Conservation (phyloP, 768 basidiomycete genomes). For the Sistotremastrum suecicum region DNA sequence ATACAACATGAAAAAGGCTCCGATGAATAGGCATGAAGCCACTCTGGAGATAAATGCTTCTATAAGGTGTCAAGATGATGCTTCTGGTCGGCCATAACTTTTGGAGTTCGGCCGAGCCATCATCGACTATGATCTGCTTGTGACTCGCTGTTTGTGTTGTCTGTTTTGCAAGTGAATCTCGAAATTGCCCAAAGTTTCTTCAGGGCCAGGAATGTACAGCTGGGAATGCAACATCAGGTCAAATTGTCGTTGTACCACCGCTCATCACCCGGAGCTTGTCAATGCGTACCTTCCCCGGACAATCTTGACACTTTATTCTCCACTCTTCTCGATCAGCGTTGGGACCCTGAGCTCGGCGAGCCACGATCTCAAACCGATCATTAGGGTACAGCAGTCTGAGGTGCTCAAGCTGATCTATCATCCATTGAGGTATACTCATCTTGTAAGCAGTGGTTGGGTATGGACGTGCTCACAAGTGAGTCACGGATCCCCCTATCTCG, state of each 20-base stretch:
- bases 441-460: no score
- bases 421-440: no score
- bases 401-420: no score
- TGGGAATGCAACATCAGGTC: constrained; percentile 16
- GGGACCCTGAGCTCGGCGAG: constrained; percentile 39
- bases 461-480: no score
- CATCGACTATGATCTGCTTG: no score
- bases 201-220: constrained; percentile 86
- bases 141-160: constrained; percentile 62
- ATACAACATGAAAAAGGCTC: no score
- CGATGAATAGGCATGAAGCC: no score
- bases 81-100: no score
- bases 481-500: no score
- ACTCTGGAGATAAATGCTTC: no score
- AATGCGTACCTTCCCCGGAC: constrained; percentile 72
- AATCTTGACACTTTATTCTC: constrained; percentile 84
- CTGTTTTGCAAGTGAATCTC: constrained; percentile 86
- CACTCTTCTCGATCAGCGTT: constrained; percentile 50
- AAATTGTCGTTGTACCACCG: neutral
- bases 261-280: neutral
- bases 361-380: constrained; percentile 70
- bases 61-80: no score
- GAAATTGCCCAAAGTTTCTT: constrained; percentile 76
- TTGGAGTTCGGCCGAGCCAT: no score
- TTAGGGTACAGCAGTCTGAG: constrained; percentile 36